These are phyloP conservation scores for Phytophthora tubulina DNA, from an alignment of 352 stramenopile genomes.

Conservation along the genomic window DNA sequence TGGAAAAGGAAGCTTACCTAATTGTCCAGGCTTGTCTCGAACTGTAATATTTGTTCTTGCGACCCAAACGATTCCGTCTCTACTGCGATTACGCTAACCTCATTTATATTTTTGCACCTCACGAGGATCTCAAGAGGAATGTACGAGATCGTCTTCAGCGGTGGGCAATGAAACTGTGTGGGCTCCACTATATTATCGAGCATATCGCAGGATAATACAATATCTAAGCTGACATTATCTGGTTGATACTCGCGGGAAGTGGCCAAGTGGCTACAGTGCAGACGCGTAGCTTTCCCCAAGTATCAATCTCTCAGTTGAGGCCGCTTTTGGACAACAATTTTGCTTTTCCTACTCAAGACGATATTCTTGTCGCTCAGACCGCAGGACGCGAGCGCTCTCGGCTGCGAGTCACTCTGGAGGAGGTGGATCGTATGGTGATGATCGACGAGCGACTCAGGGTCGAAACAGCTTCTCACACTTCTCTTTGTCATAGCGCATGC, in stretches of 20 bases:
- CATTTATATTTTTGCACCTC: conserved; percentile 3
- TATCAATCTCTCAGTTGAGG: neutral
- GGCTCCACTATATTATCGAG: conserved; percentile 29
- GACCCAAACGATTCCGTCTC: neutral
- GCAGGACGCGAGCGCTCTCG: neutral
- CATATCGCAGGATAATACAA: conserved; percentile 20
- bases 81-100: conserved; percentile 11
- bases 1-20: neutral
- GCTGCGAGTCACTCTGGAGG: conserved; percentile 8
- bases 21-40: neutral
- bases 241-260: conserved; percentile 5
- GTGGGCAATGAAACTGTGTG: conserved; percentile 22
- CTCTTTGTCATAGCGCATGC: conserved; percentile 21
- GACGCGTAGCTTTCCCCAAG: neutral
- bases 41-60: conserved; percentile 1
- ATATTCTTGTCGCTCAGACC: conserved; percentile 3
- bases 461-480: conserved; percentile 15
- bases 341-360: conserved; percentile 7
- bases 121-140: neutral
- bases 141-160: conserved; percentile 14
- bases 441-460: neutral
- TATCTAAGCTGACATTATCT: conserved; percentile 18
- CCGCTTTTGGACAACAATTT: conserved; percentile 6
- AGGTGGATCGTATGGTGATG: conserved; percentile 1
- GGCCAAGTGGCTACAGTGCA: neutral